These are phyloP conservation scores for Gracilaria gracilis DNA, from an alignment of 23 red algal genomes.

Conservation along the genomic window DNA sequence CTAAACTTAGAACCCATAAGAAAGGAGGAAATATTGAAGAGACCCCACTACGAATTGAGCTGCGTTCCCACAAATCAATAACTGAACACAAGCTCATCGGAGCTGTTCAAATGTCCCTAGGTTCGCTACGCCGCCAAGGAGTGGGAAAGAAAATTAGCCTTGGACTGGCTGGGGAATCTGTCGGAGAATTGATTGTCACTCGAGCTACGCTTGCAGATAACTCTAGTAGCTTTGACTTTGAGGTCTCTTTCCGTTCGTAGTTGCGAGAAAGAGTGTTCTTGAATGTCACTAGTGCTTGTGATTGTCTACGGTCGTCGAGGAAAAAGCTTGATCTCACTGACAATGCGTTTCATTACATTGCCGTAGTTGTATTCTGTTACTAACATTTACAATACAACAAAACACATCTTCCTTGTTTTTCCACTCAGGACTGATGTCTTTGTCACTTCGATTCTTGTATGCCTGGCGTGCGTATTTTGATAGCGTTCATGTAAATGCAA, in stretches of 20 bases:
- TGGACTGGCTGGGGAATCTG: conserved; percentile 77
- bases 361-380: no score
- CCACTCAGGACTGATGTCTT: no score
- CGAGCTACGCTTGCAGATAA: conserved; percentile 59
- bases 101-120: conserved; percentile 80
- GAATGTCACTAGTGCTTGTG: no score
- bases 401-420: no score
- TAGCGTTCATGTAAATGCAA: no score
- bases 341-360: background rate
- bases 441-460: no score
- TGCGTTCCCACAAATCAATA: conserved; percentile 72
- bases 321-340: background rate
- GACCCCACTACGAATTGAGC: conserved; percentile 72
- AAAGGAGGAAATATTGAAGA: conserved; percentile 63
- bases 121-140: conserved; percentile 66
- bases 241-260: conserved; percentile 68
- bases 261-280: no score
- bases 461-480: no score
- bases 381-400: no score
- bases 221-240: conserved; percentile 76
- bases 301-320: background rate
- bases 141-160: conserved; percentile 74
- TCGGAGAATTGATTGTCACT: conserved; percentile 68
- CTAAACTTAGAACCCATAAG: conserved; percentile 60
- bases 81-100: conserved; percentile 79